Evolutionary conservation across 495 filamentous ascomycete species (phyloP).

Genomic region (Opeltia flavorubescens): DNA sequence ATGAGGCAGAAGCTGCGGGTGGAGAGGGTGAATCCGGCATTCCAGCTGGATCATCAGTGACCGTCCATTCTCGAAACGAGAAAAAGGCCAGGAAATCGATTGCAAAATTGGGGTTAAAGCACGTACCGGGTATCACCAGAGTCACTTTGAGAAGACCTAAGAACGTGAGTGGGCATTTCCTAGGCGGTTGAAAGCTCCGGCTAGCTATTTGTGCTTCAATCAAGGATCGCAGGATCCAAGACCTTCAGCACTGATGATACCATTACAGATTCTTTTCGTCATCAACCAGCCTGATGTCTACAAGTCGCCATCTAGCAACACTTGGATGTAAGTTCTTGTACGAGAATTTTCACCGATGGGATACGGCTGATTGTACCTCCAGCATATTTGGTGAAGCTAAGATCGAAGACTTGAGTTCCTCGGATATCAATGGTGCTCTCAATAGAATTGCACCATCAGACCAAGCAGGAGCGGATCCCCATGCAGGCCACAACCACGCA

Average conservation of each 20-base stretch:
- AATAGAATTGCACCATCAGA: slow-evolving; percentile 29
- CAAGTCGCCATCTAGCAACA: slow-evolving; percentile 95
- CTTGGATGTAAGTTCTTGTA: slow-evolving; percentile 71
- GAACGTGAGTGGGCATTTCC: slow-evolving; percentile 54
- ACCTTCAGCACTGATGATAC: slow-evolving; percentile 21
- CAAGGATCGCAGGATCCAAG: too few species aligned
- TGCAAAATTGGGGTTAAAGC: slow-evolving; percentile 92
- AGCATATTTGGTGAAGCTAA: slow-evolving; percentile 99
- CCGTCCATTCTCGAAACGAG: slow-evolving; percentile 95
- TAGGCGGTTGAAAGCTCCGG: neutral
- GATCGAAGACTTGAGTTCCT: slow-evolving; percentile 98
- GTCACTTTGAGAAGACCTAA: slow-evolving; percentile 96
- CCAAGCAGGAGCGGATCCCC: slow-evolving; percentile 82
- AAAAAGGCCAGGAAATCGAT: slow-evolving; percentile 99
- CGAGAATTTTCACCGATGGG: neutral
- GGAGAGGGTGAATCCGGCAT: slow-evolving; percentile 47
- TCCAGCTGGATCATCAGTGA: slow-evolving; percentile 72
- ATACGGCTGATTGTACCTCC: slow-evolving; percentile 8
- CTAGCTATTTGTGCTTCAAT: too few species aligned
- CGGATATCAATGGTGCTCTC: slow-evolving; percentile 21
- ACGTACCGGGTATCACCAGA: slow-evolving; percentile 91
- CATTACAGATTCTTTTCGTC: slow-evolving; percentile 82
- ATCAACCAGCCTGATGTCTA: slow-evolving; percentile 99
- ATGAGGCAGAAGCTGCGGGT: slow-evolving; percentile 48
- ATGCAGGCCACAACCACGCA: slow-evolving; percentile 55